These are phyloP conservation scores for Plasmodium fragile DNA, from an alignment of 169 alveolate genomes.

Conservation along the genomic window DNA sequence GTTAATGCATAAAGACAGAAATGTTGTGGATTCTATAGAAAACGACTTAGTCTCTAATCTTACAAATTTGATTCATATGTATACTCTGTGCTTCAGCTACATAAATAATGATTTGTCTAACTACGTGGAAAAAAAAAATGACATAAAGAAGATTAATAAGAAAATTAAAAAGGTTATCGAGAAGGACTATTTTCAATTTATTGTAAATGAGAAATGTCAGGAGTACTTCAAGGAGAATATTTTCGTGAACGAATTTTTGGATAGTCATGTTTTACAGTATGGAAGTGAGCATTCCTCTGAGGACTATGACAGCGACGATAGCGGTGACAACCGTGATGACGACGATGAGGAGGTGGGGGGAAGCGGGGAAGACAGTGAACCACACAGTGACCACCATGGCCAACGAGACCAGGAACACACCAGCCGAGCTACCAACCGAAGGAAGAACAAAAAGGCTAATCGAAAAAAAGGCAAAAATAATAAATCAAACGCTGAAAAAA, in stretches of 20 bases:
- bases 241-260: constrained; percentile 31
- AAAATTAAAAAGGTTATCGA: constrained; percentile 21
- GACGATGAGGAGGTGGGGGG: background rate
- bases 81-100: constrained; percentile 64
- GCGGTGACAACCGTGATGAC: background rate
- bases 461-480: background rate
- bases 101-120: constrained; percentile 61
- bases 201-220: constrained; percentile 57
- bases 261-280: background rate
- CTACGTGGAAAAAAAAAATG: constrained; percentile 38
- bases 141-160: constrained; percentile 34
- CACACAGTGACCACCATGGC: background rate
- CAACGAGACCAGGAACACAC: background rate
- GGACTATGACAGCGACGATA: background rate
- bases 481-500: background rate
- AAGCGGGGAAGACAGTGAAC: background rate
- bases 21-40: constrained; percentile 48
- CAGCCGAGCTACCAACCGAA: background rate
- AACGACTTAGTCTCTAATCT: constrained; percentile 20
- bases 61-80: constrained; percentile 46
- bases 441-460: background rate
- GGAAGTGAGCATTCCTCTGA: background rate
- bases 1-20: constrained; percentile 49
- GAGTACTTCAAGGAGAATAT: constrained; percentile 16
- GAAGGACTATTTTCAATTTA: constrained; percentile 46